Evolutionary conservation across 371 early-diverging fungal genomes (phyloP).

Genomic region (Mortierella sp.): DNA sequence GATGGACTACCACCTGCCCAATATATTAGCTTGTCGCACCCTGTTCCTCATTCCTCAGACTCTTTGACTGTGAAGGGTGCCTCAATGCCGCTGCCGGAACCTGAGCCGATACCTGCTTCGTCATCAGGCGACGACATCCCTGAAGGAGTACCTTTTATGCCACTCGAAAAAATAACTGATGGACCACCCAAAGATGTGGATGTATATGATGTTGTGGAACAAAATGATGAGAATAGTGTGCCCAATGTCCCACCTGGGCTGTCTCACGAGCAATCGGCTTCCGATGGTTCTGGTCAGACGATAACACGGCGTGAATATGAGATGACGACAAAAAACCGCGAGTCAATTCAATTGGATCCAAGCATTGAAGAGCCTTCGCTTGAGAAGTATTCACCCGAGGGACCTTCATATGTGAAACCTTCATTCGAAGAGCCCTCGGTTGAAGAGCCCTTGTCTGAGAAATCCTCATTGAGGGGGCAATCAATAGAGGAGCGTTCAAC

Average conservation of each 20-base stretch:
- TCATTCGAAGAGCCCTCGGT: no score
- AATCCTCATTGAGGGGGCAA: no score
- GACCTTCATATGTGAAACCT: background rate
- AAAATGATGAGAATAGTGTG: background rate
- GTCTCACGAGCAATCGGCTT: background rate
- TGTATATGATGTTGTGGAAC: background rate
- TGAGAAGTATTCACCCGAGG: background rate
- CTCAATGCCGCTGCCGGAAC: constrained; percentile 11
- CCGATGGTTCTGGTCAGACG: background rate
- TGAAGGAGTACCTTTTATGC: background rate
- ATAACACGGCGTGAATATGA: constrained; percentile 7
- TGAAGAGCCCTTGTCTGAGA: background rate
- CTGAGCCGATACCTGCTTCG: constrained; percentile 5
- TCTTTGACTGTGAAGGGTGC: background rate
- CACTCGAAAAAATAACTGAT: no score
- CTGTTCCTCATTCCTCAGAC: background rate
- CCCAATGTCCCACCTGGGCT: background rate
- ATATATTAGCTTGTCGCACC: background rate
- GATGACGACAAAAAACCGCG: background rate
- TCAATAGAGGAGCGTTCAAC: background rate
- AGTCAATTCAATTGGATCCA: background rate
- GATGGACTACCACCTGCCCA: background rate
- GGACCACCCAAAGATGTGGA: background rate
- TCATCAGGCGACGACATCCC: background rate
- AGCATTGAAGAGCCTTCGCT: background rate